Conservation (phyloP, 768 basidiomycete genomes). For the Dendrothele bispora region DNA sequence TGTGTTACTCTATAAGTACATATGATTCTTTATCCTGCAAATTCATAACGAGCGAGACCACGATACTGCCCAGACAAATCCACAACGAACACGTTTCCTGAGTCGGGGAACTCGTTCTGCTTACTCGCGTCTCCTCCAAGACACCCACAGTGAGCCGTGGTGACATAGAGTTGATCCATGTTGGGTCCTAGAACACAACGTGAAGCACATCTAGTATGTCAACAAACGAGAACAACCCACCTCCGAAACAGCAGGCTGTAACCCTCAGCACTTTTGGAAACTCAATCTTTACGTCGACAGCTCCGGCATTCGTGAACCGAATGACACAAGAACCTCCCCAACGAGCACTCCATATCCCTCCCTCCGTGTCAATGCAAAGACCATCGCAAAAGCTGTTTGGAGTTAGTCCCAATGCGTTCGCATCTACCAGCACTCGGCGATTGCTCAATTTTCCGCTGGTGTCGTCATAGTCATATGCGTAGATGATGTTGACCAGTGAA, state of each 20-base stretch:
- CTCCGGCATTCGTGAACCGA: conserved; percentile 54
- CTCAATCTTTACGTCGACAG: conserved; percentile 52
- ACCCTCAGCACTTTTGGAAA: conserved; percentile 66
- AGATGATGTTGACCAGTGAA: conserved; percentile 63
- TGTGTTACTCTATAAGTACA: too few relatives aligned
- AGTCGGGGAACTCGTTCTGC: conserved; percentile 52
- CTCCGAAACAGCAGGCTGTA: conserved; percentile 72
- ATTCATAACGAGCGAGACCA: conserved; percentile 35
- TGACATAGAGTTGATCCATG: conserved; percentile 64
- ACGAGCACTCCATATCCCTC: conserved; percentile 67
- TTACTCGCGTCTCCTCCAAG: conserved; percentile 44
- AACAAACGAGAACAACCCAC: conserved; percentile 27
- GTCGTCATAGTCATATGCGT: conserved; percentile 61
- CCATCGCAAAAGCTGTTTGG: conserved; percentile 61
- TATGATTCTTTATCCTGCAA: conserved; percentile 15
- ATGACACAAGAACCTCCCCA: conserved; percentile 66
- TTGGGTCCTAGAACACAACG: conserved; percentile 43
- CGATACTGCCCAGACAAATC: conserved; percentile 44
- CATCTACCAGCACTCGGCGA: conserved; percentile 58
- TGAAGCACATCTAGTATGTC: conserved; percentile 7
- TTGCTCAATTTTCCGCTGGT: conserved; percentile 55
- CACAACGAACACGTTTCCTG: conserved; percentile 55
- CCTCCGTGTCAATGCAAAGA: conserved; percentile 62
- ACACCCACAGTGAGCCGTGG: conserved; percentile 61
- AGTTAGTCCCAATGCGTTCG: conserved; percentile 49